Evolutionary conservation across 2,329 filamentous ascomycete species (phyloP).

Genomic region (Cladosporium sp.): DNA sequence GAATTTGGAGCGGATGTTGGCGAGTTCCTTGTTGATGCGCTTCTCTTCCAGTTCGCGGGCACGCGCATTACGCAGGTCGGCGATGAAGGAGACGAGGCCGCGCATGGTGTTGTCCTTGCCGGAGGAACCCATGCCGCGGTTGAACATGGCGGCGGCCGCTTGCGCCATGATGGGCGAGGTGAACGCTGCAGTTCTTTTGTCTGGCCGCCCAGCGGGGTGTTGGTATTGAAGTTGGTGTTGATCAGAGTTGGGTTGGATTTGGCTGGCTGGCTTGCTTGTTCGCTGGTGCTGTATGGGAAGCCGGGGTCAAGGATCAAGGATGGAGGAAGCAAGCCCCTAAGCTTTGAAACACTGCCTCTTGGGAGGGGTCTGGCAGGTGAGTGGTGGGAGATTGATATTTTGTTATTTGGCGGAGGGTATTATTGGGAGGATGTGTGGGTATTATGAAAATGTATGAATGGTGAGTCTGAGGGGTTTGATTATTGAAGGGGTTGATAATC

Average conservation of each 20-base stretch:
- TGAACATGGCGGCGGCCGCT: constrained; percentile 33
- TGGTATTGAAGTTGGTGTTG: neutral
- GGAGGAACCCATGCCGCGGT: constrained; percentile 26
- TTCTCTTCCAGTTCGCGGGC: constrained; percentile 97
- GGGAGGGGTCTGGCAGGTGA: too few relatives aligned
- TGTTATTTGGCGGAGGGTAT: too few relatives aligned
- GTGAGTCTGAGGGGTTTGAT: too few relatives aligned
- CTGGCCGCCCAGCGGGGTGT: neutral
- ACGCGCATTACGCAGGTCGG: constrained; percentile 88
- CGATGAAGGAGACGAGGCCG: constrained; percentile 96
- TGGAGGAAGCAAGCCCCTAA: neutral
- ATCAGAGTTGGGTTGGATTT: neutral
- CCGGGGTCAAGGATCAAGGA: constrained; percentile 6
- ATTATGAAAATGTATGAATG: too few relatives aligned
- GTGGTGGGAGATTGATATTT: too few relatives aligned
- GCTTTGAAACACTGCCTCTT: too few relatives aligned
- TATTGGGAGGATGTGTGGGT: too few relatives aligned
- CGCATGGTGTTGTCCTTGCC: constrained; percentile 35
- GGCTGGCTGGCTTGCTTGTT: neutral
- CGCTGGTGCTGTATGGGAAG: neutral
- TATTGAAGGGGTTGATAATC: too few relatives aligned
- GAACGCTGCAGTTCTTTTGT: neutral
- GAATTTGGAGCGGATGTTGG: constrained; percentile 98
- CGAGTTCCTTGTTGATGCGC: constrained; percentile 98
- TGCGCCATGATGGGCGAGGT: constrained; percentile 9